Evolutionary conservation across 371 early-diverging fungal species (phyloP), one percentile per base, ranked within the genome.

Genomic region (Saksenaea vasiformis): DNA sequence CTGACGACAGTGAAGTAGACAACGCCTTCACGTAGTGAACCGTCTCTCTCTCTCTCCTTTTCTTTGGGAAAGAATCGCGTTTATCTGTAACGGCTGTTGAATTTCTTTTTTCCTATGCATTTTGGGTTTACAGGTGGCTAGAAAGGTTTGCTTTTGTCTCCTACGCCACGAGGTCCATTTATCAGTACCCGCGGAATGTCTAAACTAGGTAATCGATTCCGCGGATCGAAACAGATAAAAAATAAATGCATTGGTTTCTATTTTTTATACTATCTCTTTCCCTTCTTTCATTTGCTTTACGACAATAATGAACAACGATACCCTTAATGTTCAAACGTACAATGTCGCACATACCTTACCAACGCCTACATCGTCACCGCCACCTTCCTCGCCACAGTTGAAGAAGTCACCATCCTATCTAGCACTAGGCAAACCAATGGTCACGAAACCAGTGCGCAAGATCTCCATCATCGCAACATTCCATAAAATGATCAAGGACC

Each of bases 401-500:
- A 34, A 53, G n/a, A 14, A 36, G 39, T 22, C 47, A 13, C 61
- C 64, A 15, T 58, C 37, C 31, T 64, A 53, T 24, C 27, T 56
- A 27, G 39, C 63, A 38, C 28, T 56, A 34, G 11, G 35, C 26
- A 43, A 51, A 15, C 28, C 43, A 26, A 56, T 28, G 60, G 54
- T 31, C 37, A 44, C 44, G 2, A 57, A 56, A 36, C 65, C 9
- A 22, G 27, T 19, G 44, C 31, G 37, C 44, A 35, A 59, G 28
- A 26, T 17, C 14, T 24, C 36, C 36, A 35, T 11, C 55, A 24
- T 28, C 11, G 38, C 54, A 44, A 47, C 28, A 19, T 61, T 78
- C 15, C 65, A 76, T 35, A 84, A 73, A 35, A 58, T 70, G 38
- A 57, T 80, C 13, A 74, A 77, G 56, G 74, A 79, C 22, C 65